Evolutionary conservation across 73 alveolate species (phyloP), one percentile per base, ranked within the genome.

Genomic region (Paramecium primaurelia): DNA sequence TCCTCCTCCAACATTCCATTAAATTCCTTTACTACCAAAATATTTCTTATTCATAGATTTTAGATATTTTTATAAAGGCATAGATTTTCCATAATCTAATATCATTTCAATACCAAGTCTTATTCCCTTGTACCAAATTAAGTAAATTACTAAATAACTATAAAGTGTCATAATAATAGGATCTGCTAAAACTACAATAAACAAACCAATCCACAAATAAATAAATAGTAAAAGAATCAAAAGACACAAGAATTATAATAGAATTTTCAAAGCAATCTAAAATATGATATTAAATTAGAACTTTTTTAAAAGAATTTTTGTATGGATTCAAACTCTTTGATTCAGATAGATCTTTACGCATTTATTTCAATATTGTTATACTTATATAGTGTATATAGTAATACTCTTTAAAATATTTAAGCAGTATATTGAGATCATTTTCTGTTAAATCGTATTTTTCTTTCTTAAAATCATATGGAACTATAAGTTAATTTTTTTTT

Each of bases 1-100:
- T 71, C 86, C 86, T 71, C 86, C 87, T 12, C 87, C 87, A n/a
- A 73, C 58, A 30, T 36, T 12, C 87, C 87, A 73, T 73, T 73
- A 6, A 37, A 73, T 38, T 73, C 87, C 47, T 37, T 73, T 73
- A 6, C 37, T 36, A 14, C 87, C 87, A 40, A 73, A 73, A 38
- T 73, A 30, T 38, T 73, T 37, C 22, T 73, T 37, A 37, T 73
- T 73, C 38, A 73, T 37, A 12, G 28, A 37, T 40, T 73, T 73
- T 73, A 73, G 40, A 38, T 73, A 73, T 5, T 34, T 0, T 73
- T 73, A 12, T 73, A 73, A 38, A 10, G 87, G 87, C 22, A 58
- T 73, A 16, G 64, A 16, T 12, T 40, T 73, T 36, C 87, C 60
- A 73, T 37, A 73, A 16, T 73, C 87, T 11, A 73, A 6, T 6